Conservation (phyloP, 768 basidiomycete genomes). For the Gymnopilus junonius region DNA sequence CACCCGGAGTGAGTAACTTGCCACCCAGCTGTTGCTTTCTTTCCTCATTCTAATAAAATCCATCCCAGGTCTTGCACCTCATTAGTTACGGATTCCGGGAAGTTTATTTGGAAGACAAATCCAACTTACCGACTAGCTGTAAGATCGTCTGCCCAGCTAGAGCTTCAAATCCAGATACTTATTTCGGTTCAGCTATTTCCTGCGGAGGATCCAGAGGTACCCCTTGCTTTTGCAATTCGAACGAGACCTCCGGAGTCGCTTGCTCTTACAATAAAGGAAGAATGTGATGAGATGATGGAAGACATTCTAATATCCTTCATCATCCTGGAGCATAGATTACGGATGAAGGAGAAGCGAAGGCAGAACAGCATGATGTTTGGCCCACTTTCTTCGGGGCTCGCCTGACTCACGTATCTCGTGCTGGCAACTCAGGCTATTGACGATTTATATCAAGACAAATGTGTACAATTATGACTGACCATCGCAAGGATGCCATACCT, state of each 20-base stretch:
- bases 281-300: conserved; percentile 10
- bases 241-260: background rate
- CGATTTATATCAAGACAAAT: background rate
- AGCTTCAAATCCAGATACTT: background rate
- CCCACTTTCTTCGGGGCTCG: background rate
- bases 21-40: background rate
- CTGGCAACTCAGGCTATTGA: background rate
- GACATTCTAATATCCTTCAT: conserved; percentile 20
- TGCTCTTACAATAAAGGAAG: conserved; percentile 5
- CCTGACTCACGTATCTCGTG: background rate
- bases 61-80: conserved; percentile 7
- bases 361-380: conserved; percentile 17
- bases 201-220: conserved; percentile 4
- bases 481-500: background rate
- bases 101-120: conserved; percentile 17
- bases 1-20: conserved; percentile 6
- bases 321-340: conserved; percentile 16
- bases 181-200: conserved; percentile 4
- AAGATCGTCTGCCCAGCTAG: background rate
- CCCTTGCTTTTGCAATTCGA: conserved; percentile 9
- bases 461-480: too few species aligned
- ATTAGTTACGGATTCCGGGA: conserved; percentile 13
- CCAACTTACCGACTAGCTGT: conserved; percentile 15
- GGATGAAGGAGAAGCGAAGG: conserved; percentile 20
- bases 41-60: background rate